phyloP scores from a whole-genome alignment of 2,329 filamentous ascomycete genomes.

The Botryosphaeria agaves region DNA sequence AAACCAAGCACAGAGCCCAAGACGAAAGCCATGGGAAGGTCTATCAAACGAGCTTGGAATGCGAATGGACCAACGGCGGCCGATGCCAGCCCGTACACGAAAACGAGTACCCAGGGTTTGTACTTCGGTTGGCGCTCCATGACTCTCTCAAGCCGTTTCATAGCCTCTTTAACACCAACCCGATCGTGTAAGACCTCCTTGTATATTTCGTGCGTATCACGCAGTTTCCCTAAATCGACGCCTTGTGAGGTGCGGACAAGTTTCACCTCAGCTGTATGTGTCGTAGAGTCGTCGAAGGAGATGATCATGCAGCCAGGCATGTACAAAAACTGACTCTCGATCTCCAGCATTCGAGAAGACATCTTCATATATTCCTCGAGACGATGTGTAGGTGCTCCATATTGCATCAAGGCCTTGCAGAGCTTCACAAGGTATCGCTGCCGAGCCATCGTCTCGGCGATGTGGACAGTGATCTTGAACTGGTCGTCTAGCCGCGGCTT shows the following conservation, averaged over 20 bases:
- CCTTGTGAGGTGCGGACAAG: constrained; percentile 52
- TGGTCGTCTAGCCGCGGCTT: constrained; percentile 28
- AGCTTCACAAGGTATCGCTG: constrained; percentile 74
- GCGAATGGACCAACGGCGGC: constrained; percentile 64
- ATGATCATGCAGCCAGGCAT: constrained; percentile 89
- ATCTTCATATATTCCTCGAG: constrained; percentile 85
- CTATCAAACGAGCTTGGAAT: constrained; percentile 59
- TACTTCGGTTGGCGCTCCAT: constrained; percentile 39
- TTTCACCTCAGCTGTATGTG: constrained; percentile 67
- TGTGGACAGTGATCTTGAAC: constrained; percentile 41
- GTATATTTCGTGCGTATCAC: constrained; percentile 61
- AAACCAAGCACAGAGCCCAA: constrained; percentile 58
- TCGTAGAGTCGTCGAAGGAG: constrained; percentile 60
- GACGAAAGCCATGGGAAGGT: constrained; percentile 60
- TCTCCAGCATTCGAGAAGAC: constrained; percentile 75
- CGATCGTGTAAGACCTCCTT: constrained; percentile 68
- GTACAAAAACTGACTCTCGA: constrained; percentile 79
- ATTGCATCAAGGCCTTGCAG: constrained; percentile 75
- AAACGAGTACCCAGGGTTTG: constrained; percentile 30
- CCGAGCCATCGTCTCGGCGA: constrained; percentile 54
- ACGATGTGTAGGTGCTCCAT: constrained; percentile 78
- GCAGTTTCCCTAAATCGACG: constrained; percentile 55
- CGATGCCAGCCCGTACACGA: constrained; percentile 60
- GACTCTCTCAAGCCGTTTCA: constrained; percentile 43
- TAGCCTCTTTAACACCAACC: constrained; percentile 56